A percentile compares a stretch with the other conserved stretches of the same genome.
Evolutionary conservation across 306 rosid species (phyloP).

Genomic region (Corylus avellana): DNA sequence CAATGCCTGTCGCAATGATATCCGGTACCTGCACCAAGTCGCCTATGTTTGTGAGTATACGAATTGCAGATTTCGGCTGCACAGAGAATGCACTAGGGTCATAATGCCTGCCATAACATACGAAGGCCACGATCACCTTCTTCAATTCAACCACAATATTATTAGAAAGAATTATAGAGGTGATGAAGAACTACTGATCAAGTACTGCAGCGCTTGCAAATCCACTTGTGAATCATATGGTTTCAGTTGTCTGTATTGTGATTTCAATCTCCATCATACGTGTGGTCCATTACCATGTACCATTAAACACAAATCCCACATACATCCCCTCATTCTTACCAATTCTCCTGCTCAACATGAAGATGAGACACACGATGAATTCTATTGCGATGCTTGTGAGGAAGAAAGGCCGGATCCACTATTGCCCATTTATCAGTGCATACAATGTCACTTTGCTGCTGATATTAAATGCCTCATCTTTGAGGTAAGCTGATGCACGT

Average conservation of each 20-base stretch:
- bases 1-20: not conserved
- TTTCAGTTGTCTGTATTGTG: not conserved
- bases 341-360: not conserved
- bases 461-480: not conserved
- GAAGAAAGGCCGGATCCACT: constrained; percentile 1
- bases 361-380: not conserved
- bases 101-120: too few species aligned
- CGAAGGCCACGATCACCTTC: too few species aligned
- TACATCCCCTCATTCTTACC: not conserved
- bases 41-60: not conserved
- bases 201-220: too few species aligned
- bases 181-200: too few species aligned
- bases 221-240: too few species aligned
- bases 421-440: not conserved
- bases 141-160: too few species aligned
- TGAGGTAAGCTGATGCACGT: not conserved
- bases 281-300: constrained; percentile 17
- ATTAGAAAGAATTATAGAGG: too few species aligned
- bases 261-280: not conserved
- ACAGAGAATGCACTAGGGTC: too few species aligned
- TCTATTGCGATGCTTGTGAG: constrained; percentile 17
- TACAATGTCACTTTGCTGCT: constrained; percentile 1
- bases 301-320: not conserved
- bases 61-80: not conserved
- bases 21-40: not conserved